A percentile compares a stretch with the other conserved stretches of the same genome.
These are phyloP conservation scores for Russula dissimulans DNA, from an alignment of 768 basidiomycete genomes.

Conservation along the genomic window DNA sequence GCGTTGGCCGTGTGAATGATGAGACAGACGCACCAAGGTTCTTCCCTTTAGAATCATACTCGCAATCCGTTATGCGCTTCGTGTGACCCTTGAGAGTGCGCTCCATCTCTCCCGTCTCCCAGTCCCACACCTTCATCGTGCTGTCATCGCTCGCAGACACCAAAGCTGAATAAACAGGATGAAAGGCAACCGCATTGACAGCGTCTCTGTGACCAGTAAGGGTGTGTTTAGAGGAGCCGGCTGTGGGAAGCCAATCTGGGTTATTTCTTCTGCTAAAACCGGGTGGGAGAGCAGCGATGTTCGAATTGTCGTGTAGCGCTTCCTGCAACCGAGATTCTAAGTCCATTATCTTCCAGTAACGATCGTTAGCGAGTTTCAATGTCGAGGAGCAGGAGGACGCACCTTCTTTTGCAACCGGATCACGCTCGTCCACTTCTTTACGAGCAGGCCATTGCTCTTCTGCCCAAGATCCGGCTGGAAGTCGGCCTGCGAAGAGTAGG, in stretches of 20 bases:
- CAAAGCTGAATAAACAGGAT: constrained; percentile 42
- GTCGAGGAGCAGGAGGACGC: background rate
- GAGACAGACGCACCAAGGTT: constrained; percentile 33
- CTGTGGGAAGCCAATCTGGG: constrained; percentile 46
- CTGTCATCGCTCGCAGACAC: constrained; percentile 49
- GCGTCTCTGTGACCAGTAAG: constrained; percentile 40
- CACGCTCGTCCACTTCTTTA: constrained; percentile 23
- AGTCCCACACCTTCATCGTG: constrained; percentile 53
- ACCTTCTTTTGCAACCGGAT: constrained; percentile 22
- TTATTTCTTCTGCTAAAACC: constrained; percentile 29
- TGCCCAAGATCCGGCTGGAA: constrained; percentile 25
- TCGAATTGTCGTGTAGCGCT: constrained; percentile 39
- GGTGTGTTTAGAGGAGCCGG: constrained; percentile 31
- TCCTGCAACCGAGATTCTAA: constrained; percentile 46
- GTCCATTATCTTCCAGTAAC: constrained; percentile 44
- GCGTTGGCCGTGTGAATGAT: background rate
- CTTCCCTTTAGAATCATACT: constrained; percentile 45
- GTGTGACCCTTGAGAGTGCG: constrained; percentile 53
- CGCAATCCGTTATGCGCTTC: constrained; percentile 46
- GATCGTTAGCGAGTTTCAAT: background rate
- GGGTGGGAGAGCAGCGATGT: constrained; percentile 25
- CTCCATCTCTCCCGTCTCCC: constrained; percentile 54
- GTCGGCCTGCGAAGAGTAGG: constrained; percentile 20
- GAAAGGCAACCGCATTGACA: constrained; percentile 45
- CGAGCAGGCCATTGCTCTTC: constrained; percentile 19